A percentile compares a stretch with the other conserved stretches of the same genome.
Conservation (phyloP, 306 rosid genomes). For the Quercus wislizeni region DNA sequence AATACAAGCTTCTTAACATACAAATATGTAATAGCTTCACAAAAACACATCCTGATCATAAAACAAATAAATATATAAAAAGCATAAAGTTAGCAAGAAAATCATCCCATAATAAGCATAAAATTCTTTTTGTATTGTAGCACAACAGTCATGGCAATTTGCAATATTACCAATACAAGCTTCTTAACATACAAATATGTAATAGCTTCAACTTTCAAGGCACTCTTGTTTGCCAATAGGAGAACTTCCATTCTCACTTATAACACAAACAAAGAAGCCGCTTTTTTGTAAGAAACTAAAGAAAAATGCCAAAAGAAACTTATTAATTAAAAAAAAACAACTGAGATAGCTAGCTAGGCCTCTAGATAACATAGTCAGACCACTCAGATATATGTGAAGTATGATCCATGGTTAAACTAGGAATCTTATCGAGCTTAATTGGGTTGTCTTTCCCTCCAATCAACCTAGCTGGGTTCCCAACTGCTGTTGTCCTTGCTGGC, state of each 20-base stretch:
- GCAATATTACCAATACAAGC: constrained; percentile 28
- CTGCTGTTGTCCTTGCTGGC: constrained; percentile 86
- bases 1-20: constrained; percentile 16
- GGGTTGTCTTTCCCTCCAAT: constrained; percentile 87
- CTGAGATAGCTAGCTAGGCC: not conserved
- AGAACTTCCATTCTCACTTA: constrained; percentile 50
- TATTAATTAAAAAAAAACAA: not conserved
- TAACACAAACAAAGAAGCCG: constrained; percentile 31
- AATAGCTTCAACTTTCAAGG: not conserved
- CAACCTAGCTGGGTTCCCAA: constrained; percentile 83
- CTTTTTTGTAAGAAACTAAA: not conserved
- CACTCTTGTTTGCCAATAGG: constrained; percentile 28
- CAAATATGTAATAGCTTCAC: not conserved
- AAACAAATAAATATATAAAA: not conserved
- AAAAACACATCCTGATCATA: not conserved
- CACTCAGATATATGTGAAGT: constrained; percentile 62
- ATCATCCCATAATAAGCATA: not conserved
- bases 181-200: constrained; percentile 4
- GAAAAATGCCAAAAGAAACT: not conserved
- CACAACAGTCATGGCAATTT: constrained; percentile 12
- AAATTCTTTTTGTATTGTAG: not conserved
- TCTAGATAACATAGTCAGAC: constrained; percentile 73
- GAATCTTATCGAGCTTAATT: constrained; percentile 60
- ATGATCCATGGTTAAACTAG: constrained; percentile 89
- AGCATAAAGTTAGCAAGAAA: not conserved